Evolutionary conservation across 768 basidiomycete genomes (phyloP).

Genomic region (Termitomyces sp.): DNA sequence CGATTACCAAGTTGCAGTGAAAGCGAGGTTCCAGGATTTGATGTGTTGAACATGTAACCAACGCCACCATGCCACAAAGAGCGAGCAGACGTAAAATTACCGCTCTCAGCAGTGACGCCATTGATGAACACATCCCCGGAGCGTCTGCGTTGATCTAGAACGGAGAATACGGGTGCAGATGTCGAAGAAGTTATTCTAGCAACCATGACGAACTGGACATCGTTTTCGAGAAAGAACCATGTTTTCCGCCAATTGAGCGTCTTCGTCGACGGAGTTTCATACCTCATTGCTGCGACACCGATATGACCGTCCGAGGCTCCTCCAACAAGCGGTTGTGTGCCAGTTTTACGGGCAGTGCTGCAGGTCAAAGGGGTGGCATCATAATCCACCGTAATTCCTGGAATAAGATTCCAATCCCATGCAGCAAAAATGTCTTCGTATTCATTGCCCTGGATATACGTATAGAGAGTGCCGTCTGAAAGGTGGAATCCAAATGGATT

Average conservation of each 20-base stretch:
- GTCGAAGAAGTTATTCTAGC: conserved; percentile 42
- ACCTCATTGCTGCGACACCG: conserved; percentile 62
- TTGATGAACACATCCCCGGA: conserved; percentile 44
- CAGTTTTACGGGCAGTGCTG: conserved; percentile 31
- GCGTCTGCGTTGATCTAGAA: conserved; percentile 61
- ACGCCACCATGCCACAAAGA: conserved; percentile 63
- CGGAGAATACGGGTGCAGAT: conserved; percentile 47
- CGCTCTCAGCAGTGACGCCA: conserved; percentile 16
- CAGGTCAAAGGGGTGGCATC: conserved; percentile 50
- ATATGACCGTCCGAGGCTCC: conserved; percentile 54
- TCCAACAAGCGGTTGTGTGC: conserved; percentile 58
- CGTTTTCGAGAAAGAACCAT: conserved; percentile 71
- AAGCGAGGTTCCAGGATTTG: conserved; percentile 27
- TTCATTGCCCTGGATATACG: conserved; percentile 60
- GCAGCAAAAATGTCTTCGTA: conserved; percentile 70
- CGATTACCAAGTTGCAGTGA: conserved; percentile 39
- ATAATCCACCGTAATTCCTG: conserved; percentile 68
- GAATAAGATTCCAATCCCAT: conserved; percentile 79
- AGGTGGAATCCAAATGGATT: conserved; percentile 71
- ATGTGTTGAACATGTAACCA: conserved; percentile 49
- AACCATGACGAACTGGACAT: conserved; percentile 61
- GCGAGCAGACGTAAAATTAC: conserved; percentile 15
- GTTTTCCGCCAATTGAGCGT: conserved; percentile 61
- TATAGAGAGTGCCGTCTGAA: conserved; percentile 60
- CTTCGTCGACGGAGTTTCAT: conserved; percentile 56